These are phyloP conservation scores for Pyrus betulifolia DNA, from an alignment of 306 rosid species.

Conservation along the genomic window DNA sequence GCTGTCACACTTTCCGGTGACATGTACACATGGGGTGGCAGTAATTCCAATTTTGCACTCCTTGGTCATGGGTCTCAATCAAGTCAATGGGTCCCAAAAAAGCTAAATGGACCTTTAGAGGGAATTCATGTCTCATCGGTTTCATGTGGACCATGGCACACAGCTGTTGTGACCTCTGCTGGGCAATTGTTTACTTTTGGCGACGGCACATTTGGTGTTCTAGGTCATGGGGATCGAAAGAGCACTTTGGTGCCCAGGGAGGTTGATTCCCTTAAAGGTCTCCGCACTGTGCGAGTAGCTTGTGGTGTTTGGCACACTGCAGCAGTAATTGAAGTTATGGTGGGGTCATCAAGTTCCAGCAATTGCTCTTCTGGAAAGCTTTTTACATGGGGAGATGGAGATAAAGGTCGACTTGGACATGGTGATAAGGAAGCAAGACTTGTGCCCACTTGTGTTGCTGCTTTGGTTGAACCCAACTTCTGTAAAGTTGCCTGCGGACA, in stretches of 20 bases:
- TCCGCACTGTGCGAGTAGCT: slow-evolving; percentile 87
- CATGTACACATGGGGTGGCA: slow-evolving; percentile 96
- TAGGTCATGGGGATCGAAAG: slow-evolving; percentile 89
- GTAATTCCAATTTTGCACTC: slow-evolving; percentile 63
- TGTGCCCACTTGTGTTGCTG: slow-evolving; percentile 87
- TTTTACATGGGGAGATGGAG: slow-evolving; percentile 99
- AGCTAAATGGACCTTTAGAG: slow-evolving; percentile 80
- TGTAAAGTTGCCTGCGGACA: slow-evolving; percentile 93
- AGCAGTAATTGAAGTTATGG: slow-evolving; percentile 92
- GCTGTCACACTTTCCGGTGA: slow-evolving; percentile 98
- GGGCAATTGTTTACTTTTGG: slow-evolving; percentile 95
- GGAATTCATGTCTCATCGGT: slow-evolving; percentile 86
- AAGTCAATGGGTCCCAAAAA: slow-evolving; percentile 93
- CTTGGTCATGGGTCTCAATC: slow-evolving; percentile 79
- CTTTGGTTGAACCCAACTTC: slow-evolving; percentile 75
- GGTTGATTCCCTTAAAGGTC: slow-evolving; percentile 93
- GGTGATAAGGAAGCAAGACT: slow-evolving; percentile 89
- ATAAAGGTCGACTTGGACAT: slow-evolving; percentile 96
- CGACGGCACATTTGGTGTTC: slow-evolving; percentile 95
- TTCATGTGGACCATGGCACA: slow-evolving; percentile 99
- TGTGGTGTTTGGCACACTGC: slow-evolving; percentile 99
- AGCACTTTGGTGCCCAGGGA: slow-evolving; percentile 80
- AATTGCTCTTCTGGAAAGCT: slow-evolving; percentile 86
- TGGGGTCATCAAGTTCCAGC: slow-evolving; percentile 76
- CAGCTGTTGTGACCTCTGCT: slow-evolving; percentile 88